A percentile compares a stretch with the other conserved stretches of the same genome.
These are phyloP conservation scores for Evansstolkia leycettana DNA, from an alignment of 495 filamentous ascomycete species.

Conservation along the genomic window DNA sequence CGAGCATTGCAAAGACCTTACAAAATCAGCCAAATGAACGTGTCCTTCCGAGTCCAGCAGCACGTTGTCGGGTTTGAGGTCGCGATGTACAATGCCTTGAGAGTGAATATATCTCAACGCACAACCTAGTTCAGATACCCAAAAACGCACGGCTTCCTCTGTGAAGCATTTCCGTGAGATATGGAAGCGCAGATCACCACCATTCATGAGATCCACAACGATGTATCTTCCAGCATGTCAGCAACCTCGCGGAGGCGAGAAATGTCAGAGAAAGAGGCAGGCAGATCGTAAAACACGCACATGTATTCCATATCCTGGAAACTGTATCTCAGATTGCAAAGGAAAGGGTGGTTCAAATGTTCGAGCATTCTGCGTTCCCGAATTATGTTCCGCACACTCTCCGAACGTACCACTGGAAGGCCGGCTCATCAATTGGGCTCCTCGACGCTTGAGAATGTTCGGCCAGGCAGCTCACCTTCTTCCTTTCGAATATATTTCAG, in stretches of 20 bases:
- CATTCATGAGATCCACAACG: slow-evolving; percentile 97
- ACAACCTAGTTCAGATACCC: slow-evolving; percentile 90
- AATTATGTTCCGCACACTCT: slow-evolving; percentile 96
- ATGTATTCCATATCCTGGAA: slow-evolving; percentile 99
- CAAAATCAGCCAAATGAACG: slow-evolving; percentile 96
- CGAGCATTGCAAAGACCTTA: slow-evolving; percentile 31
- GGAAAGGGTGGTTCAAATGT: slow-evolving; percentile 92
- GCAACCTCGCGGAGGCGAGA: slow-evolving; percentile 1
- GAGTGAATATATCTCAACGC: slow-evolving; percentile 83
- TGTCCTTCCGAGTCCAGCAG: slow-evolving; percentile 88
- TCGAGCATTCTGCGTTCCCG: slow-evolving; percentile 95
- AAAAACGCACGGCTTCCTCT: slow-evolving; percentile 92
- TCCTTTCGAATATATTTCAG: slow-evolving; percentile 98
- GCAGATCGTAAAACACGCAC: slow-evolving; percentile 38
- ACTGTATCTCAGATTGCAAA: slow-evolving; percentile 97
- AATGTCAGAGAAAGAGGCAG: not conserved
- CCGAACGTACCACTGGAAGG: slow-evolving; percentile 78
- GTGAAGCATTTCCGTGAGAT: slow-evolving; percentile 97
- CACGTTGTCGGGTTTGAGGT: slow-evolving; percentile 96
- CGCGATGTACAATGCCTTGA: slow-evolving; percentile 89
- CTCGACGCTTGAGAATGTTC: not conserved
- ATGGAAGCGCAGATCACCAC: slow-evolving; percentile 92
- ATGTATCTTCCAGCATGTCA: slow-evolving; percentile 58
- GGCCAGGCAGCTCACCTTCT: slow-evolving; percentile 55
- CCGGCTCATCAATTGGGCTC: not conserved